Evolutionary conservation across 176 grass and related monocot genomes (phyloP).

Genomic region (Ensete ventricosum): DNA sequence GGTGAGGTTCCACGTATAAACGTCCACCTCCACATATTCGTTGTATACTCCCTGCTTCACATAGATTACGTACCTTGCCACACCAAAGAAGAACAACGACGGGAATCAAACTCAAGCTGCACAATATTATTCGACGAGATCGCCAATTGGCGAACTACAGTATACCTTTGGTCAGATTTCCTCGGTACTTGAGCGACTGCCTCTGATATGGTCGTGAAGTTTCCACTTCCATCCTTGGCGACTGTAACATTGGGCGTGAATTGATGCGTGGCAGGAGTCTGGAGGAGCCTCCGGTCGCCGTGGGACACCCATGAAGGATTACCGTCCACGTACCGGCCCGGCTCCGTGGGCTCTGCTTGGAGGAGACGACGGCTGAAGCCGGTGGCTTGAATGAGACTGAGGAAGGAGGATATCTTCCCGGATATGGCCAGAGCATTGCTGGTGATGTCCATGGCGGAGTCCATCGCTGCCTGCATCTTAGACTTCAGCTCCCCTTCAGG

Average conservation of each 20-base stretch:
- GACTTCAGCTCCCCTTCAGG: not conserved
- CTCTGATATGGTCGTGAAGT: slow-evolving; percentile 6
- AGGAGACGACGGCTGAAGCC: not conserved
- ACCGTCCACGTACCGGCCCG: not conserved
- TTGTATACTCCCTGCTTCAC: not conserved
- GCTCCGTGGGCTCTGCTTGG: not conserved
- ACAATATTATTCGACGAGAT: not conserved
- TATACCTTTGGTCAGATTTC: not conserved
- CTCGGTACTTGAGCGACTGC: not conserved
- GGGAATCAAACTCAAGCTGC: slow-evolving; percentile 18
- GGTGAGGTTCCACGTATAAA: not conserved
- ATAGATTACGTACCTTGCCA: not conserved
- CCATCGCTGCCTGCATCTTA: not conserved
- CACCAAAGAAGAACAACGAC: too few species aligned
- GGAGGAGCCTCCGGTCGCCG: not conserved
- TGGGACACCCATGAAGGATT: not conserved
- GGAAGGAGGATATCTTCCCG: not conserved
- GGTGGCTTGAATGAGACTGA: not conserved
- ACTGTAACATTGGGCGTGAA: slow-evolving; percentile 1
- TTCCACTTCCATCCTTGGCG: slow-evolving; percentile 15
- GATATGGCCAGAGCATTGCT: slow-evolving; percentile 7
- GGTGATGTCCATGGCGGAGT: not conserved
- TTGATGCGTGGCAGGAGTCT: not conserved
- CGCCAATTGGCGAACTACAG: not conserved
- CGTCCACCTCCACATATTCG: not conserved